Conservation (phyloP, 2,329 filamentous ascomycete species). For the Teratosphaeria zuluensis region DNA sequence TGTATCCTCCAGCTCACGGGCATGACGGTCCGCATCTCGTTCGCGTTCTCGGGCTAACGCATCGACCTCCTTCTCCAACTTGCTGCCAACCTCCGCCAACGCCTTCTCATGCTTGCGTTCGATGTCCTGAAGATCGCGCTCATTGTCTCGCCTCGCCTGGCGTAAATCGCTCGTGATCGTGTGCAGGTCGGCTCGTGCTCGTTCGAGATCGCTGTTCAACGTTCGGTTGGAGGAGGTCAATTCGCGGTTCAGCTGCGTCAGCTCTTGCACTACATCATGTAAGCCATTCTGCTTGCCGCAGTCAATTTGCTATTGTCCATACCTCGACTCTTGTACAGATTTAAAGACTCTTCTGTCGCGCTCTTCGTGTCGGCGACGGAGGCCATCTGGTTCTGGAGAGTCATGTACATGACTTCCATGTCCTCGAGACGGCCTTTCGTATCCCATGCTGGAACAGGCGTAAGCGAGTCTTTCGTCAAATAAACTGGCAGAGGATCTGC, state of each 20-base stretch:
- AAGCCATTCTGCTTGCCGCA: neutral
- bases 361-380: conserved; percentile 58
- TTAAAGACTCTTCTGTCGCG: conserved; percentile 62
- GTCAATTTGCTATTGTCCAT: conserved; percentile 23
- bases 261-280: conserved; percentile 13
- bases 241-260: conserved; percentile 25
- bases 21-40: conserved; percentile 48
- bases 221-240: conserved; percentile 43
- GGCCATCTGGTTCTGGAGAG: conserved; percentile 63
- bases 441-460: conserved; percentile 62
- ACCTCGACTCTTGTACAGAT: conserved; percentile 67
- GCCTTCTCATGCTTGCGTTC: conserved; percentile 21
- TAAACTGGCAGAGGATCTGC: conserved; percentile 51
- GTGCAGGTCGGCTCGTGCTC: conserved; percentile 23
- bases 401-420: conserved; percentile 64
- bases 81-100: conserved; percentile 14
- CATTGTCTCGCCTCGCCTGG: conserved; percentile 24
- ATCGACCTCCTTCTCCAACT: conserved; percentile 20
- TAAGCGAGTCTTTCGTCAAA: conserved; percentile 50
- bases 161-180: conserved; percentile 23
- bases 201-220: conserved; percentile 57
- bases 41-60: conserved; percentile 31
- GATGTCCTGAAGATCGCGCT: conserved; percentile 21
- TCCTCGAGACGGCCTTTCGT: conserved; percentile 65
- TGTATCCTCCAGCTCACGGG: conserved; percentile 39